Evolutionary conservation across 257 asterid species (phyloP), one percentile per base, ranked within the genome.

Genomic region (Echites panduratus): DNA sequence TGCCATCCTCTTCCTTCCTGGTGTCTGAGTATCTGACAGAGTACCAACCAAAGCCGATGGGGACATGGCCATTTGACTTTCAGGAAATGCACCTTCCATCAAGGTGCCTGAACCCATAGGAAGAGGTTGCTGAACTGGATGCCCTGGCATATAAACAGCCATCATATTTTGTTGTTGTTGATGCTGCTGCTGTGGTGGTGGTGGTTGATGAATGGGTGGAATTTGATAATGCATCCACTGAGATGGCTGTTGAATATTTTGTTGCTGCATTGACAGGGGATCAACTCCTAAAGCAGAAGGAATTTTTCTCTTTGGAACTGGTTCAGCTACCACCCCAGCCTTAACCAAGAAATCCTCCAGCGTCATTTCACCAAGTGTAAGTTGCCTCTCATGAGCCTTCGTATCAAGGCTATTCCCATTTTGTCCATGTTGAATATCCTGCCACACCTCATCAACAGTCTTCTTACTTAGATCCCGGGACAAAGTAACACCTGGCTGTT

Each of bases 391-490:
- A 64, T 73, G 74, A 59, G 82, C 52, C 70, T 82, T 85, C 85
- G 90, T 81, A 48, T 87, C 95, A 68, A 83, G 85, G 73, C 70
- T 82, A 70, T 80, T 75, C 78, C 79, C 79, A 41, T 79, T 80
- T 69, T 86, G 87, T 77, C 85, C 97, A 74, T 80, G 85, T 84
- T 91, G 96, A 73, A 94, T 94, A 67, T 83, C 96, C 68, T 85
- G 92, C 98, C 98, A 94, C 79, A 94, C 96, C 85, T 94, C 96
- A 74, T 94, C 93, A 54, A 94, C 98, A 8, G 98, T 94, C 85
- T 84, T 91, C 77, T 86, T 87, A 83, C 96, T 91, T 24, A 94
- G 87, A 88, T 94, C 93, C 82, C 74, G 73, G 1, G 95, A 80
- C 26, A 89, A 77, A 47, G 84, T 75, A 38, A 87, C 73, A 81